phyloP scores from a whole-genome alignment of 75 land plant species.

The Chamaecyparis obtusa region DNA sequence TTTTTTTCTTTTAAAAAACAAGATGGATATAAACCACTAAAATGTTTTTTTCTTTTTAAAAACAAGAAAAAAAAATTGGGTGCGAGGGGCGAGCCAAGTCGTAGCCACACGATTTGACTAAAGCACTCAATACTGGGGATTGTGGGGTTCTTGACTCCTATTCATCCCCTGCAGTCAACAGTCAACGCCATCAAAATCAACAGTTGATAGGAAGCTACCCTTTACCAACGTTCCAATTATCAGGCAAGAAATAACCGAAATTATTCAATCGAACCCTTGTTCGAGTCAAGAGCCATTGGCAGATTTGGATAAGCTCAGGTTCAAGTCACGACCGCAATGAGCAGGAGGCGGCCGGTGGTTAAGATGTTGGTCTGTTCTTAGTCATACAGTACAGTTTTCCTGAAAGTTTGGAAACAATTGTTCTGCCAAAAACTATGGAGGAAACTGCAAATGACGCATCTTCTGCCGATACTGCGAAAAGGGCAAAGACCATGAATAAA shows the following conservation, averaged over 20 bases:
- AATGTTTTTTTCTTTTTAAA: no score
- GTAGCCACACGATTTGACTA: no score
- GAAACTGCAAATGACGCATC: neutral
- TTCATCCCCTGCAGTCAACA: neutral
- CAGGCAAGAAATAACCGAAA: neutral
- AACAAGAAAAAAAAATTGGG: no score
- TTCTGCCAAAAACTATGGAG: neutral
- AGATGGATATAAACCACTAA: no score
- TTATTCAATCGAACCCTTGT: neutral
- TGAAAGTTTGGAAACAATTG: neutral
- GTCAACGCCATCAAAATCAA: slow-evolving; percentile 1
- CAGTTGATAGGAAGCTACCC: neutral
- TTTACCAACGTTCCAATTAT: neutral
- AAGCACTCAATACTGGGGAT: neutral
- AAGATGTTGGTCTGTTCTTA: no score
- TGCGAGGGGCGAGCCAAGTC: no score
- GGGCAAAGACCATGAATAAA: slow-evolving; percentile 7
- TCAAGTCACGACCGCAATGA: neutral
- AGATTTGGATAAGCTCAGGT: neutral
- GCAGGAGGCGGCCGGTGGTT: neutral
- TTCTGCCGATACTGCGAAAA: neutral
- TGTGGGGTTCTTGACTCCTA: neutral
- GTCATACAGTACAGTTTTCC: neutral
- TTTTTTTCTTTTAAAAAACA: no score
- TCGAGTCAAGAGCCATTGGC: neutral